A percentile compares a stretch with the other conserved stretches of the same genome.
Conservation (phyloP, 2,329 filamentous ascomycete genomes). For the Exserohilum turcica region DNA sequence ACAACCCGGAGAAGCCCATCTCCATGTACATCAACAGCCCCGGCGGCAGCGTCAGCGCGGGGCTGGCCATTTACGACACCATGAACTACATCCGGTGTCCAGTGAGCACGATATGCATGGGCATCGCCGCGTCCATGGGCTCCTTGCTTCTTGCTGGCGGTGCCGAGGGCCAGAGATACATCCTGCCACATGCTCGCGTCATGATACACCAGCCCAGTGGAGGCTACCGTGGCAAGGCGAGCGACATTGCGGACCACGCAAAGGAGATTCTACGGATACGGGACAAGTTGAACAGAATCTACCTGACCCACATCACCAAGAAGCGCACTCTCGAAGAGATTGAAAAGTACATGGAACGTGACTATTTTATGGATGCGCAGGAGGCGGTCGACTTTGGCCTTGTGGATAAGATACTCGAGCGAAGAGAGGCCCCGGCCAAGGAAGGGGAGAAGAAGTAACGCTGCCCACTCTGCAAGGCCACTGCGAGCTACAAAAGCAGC, state of each 20-base stretch:
- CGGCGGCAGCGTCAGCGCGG: conserved; percentile 87
- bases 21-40: conserved; percentile 98
- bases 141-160: conserved; percentile 86
- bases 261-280: conserved; percentile 92
- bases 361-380: conserved; percentile 88
- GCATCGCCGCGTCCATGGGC: conserved; percentile 94
- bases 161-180: conserved; percentile 80
- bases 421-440: conserved; percentile 58
- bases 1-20: conserved; percentile 92
- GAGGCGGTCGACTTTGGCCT: conserved; percentile 91
- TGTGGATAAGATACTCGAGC: conserved; percentile 82
- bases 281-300: conserved; percentile 87
- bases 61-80: conserved; percentile 92
- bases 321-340: conserved; percentile 79
- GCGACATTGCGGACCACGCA: conserved; percentile 93
- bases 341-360: conserved; percentile 93
- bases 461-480: not conserved
- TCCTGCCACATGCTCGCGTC: conserved; percentile 88
- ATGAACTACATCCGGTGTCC: conserved; percentile 96
- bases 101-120: conserved; percentile 92
- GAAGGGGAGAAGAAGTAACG: conserved; percentile 30
- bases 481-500: not conserved
- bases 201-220: conserved; percentile 98
- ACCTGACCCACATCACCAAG: conserved; percentile 81
- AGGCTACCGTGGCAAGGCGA: conserved; percentile 68